Percentiles rank a stretch among this genome's conserved stretches.
phyloP scores from a whole-genome alignment of 192 early-diverging fungal species.

The Polychytrium aggregatum region DNA sequence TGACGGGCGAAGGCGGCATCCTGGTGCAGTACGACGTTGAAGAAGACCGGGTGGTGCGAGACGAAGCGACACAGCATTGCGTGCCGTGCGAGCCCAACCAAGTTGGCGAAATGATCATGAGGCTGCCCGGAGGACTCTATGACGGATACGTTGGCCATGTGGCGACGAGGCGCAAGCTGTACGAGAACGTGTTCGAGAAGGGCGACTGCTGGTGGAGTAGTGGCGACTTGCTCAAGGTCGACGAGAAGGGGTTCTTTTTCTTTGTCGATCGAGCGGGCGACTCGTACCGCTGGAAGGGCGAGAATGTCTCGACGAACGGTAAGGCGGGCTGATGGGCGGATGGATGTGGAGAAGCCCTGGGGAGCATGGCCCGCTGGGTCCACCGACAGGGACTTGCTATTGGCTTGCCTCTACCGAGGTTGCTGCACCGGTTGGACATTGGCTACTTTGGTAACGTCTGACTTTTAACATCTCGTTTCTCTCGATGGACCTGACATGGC shows the following conservation, averaged over 20 bases:
- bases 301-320: slow-evolving; percentile 37
- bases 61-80: slow-evolving; percentile 39
- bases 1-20: slow-evolving; percentile 4
- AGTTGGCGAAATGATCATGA: slow-evolving; percentile 26
- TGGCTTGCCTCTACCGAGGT: no score
- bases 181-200: slow-evolving; percentile 41
- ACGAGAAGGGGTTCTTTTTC: slow-evolving; percentile 40
- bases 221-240: slow-evolving; percentile 46
- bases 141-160: slow-evolving; percentile 19
- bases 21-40: slow-evolving; percentile 48
- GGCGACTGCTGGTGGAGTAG: slow-evolving; percentile 49
- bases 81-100: slow-evolving; percentile 27
- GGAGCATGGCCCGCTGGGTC: no score
- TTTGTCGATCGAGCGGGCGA: slow-evolving; percentile 63
- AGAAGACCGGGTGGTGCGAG: slow-evolving; percentile 40
- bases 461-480: no score
- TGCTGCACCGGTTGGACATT: no score
- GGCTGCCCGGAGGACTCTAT: slow-evolving; percentile 16
- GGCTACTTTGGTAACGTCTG: no score
- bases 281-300: slow-evolving; percentile 55
- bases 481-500: no score
- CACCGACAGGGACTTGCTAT: no score
- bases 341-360: slow-evolving; percentile 2
- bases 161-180: slow-evolving; percentile 19
- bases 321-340: background rate